Evolutionary conservation across 805 yeast species (phyloP), one percentile per base, ranked within the genome.

Genomic region (Saturnispora kantuleensis): DNA sequence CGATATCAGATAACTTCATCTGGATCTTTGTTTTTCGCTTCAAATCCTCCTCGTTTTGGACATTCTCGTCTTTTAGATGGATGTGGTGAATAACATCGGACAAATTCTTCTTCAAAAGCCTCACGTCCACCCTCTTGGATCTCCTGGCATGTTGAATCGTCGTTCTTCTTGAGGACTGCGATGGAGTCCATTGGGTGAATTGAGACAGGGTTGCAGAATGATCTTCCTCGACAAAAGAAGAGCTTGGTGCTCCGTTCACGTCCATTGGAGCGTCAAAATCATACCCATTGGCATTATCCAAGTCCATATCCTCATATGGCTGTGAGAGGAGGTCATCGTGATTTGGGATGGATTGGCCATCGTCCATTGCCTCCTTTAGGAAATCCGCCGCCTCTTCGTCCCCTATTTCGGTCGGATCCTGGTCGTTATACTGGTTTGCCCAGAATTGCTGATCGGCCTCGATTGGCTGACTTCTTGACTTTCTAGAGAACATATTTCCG

Each of bases 111-210:
- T 88, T 87, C 42, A 87, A 67, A 21, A 67, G 64, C 50, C 77
- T 74, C 31, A 88, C 83, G 56, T 87, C 89, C 28, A 88, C 93
- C 49, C 77, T 74, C 58, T 86, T 87, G 4, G 95, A 86, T 7
- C 77, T 75, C 40, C 79, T 70, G 2, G 95, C 79, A 56, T 76
- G 84, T 48, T 70, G 74, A 17, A 80, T 70, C 44, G 70, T 64
- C 2, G 69, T 67, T 15, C 31, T 39, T 33, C 39, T 39, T 4
- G 48, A 18, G 12, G 30, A 21, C n/a, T 41, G 40, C 8, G 50
- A 21, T 29, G 46, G 35, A 1, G 49, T 32, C 17, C 30, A 31
- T 8, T 41, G 35, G 10, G 38, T 38, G 4, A 42, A 29, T 12
- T 35, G 33, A 4, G 38, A 5, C 21, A 31, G 35, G 3, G 31